Conservation (phyloP, 768 basidiomycete genomes). For the Mycena sanguinolenta region DNA sequence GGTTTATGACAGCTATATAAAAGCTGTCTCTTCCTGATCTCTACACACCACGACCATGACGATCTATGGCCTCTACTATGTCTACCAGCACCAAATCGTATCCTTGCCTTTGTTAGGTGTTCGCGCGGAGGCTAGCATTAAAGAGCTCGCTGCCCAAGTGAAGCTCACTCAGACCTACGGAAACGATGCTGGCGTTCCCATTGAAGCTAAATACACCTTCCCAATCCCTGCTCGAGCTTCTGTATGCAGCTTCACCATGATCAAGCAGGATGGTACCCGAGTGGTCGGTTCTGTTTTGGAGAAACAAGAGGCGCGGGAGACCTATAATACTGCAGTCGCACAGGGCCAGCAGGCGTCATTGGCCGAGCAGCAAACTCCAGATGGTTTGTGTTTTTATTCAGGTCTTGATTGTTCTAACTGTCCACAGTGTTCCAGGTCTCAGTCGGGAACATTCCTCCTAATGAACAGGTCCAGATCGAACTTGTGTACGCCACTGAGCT, state of each 20-base stretch:
- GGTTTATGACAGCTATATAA: too few relatives aligned
- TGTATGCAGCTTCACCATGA: slow-evolving; percentile 25
- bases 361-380: slow-evolving; percentile 23
- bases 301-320: slow-evolving; percentile 30
- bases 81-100: neutral
- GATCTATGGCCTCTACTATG: neutral
- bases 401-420: neutral
- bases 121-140: neutral
- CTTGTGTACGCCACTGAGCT: slow-evolving; percentile 31
- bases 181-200: slow-evolving; percentile 22
- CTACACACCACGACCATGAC: too few relatives aligned
- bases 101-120: neutral
- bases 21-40: too few relatives aligned
- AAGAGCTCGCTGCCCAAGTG: neutral
- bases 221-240: slow-evolving; percentile 28
- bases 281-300: slow-evolving; percentile 32
- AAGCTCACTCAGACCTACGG: slow-evolving; percentile 23
- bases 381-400: slow-evolving; percentile 24
- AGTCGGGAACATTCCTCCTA: slow-evolving; percentile 19
- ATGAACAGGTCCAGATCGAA: slow-evolving; percentile 25
- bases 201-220: slow-evolving; percentile 34
- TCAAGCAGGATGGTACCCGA: slow-evolving; percentile 32
- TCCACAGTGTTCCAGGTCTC: slow-evolving; percentile 32
- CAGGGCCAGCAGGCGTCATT: slow-evolving; percentile 29
- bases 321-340: slow-evolving; percentile 22